phyloP scores from a whole-genome alignment of 495 filamentous ascomycete genomes.

The Venustampulla echinocandica region DNA sequence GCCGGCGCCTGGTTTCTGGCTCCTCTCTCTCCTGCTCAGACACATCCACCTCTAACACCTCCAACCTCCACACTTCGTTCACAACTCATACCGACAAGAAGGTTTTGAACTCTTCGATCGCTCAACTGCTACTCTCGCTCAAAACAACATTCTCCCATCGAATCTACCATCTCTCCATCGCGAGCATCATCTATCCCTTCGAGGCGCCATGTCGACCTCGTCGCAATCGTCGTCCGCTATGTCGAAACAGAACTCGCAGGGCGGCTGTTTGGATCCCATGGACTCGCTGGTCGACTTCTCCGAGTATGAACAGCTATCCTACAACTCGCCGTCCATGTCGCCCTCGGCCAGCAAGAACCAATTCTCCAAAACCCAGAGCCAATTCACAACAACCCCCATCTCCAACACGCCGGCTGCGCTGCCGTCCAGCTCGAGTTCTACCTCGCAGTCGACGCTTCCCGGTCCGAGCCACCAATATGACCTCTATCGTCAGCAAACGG shows the following conservation, averaged over 20 bases:
- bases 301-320: constrained; percentile 36
- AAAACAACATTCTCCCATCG: no score
- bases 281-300: constrained; percentile 38
- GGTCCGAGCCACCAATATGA: constrained; percentile 91
- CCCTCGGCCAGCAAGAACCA: constrained; percentile 34
- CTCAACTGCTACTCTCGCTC: no score
- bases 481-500: constrained; percentile 84
- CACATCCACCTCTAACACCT: no score
- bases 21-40: no score
- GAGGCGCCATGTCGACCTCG: constrained; percentile 16
- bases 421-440: constrained; percentile 37
- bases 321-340: constrained; percentile 39
- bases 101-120: no score
- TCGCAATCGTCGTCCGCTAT: constrained; percentile 16
- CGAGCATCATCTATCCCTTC: no score
- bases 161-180: no score
- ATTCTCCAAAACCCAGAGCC: constrained; percentile 19
- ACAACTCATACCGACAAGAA: no score
- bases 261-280: constrained; percentile 27
- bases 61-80: no score
- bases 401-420: constrained; percentile 31
- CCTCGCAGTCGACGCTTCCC: constrained; percentile 49
- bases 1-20: no score
- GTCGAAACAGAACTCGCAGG: constrained; percentile 23
- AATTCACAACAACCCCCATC: constrained; percentile 22